phyloP scores from a whole-genome alignment of 352 stramenopile species.

The Phytophthora multivora region DNA sequence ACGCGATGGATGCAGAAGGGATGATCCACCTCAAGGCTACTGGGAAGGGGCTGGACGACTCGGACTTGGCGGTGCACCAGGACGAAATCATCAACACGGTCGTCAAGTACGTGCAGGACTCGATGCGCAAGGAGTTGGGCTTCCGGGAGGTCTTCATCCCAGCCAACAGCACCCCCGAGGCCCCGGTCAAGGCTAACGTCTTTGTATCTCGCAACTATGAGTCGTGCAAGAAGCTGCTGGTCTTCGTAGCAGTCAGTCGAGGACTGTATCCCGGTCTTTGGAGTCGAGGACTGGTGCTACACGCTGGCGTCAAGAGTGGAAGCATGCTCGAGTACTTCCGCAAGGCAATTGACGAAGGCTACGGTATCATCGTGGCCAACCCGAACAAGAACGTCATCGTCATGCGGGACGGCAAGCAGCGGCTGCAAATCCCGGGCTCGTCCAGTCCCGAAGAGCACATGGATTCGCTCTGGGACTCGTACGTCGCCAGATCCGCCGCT shows the following conservation, averaged over 20 bases:
- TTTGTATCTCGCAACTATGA: constrained; percentile 87
- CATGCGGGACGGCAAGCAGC: constrained; percentile 78
- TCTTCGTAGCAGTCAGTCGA: constrained; percentile 85
- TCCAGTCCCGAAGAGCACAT: constrained; percentile 89
- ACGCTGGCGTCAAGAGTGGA: constrained; percentile 85
- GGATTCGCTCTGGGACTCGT: constrained; percentile 88
- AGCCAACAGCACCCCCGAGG: constrained; percentile 53
- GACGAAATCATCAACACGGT: constrained; percentile 89
- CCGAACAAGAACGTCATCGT: constrained; percentile 92
- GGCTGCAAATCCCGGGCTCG: constrained; percentile 83
- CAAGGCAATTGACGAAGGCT: constrained; percentile 84
- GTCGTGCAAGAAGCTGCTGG: constrained; percentile 79
- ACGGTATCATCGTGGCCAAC: constrained; percentile 89
- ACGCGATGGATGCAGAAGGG: constrained; percentile 82
- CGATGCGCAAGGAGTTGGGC: constrained; percentile 78
- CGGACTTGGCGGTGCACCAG: constrained; percentile 86
- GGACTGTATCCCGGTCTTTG: constrained; percentile 85
- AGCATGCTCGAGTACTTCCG: constrained; percentile 91
- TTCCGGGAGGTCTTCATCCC: constrained; percentile 83
- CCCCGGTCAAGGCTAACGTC: constrained; percentile 76
- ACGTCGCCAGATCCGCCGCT: constrained; percentile 62
- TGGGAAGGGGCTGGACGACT: constrained; percentile 80
- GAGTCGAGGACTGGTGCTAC: constrained; percentile 84
- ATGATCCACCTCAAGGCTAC: constrained; percentile 89
- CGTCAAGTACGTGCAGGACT: constrained; percentile 87